These are phyloP conservation scores for Alternaria sp. DNA, from an alignment of 2,329 filamentous ascomycete genomes.

Conservation along the genomic window DNA sequence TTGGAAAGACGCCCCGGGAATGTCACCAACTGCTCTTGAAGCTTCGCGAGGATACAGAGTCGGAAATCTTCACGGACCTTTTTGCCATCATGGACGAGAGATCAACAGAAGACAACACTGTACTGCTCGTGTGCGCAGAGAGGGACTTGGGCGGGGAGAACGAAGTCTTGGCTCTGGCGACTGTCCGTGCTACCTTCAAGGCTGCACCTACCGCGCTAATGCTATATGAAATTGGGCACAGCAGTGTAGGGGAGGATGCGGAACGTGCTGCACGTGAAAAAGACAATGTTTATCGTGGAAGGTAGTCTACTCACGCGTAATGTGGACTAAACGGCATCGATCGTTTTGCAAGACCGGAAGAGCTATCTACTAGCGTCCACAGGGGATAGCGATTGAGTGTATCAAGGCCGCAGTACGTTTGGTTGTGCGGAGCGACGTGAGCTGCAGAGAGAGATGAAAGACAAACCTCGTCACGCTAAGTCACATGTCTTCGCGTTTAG, in stretches of 20 bases:
- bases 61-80: background rate
- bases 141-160: background rate
- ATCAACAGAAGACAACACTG: background rate
- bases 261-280: background rate
- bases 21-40: background rate
- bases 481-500: conserved; percentile 3
- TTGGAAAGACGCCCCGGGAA: background rate
- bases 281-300: background rate
- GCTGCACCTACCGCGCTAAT: background rate
- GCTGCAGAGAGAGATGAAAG: background rate
- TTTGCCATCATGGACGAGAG: background rate
- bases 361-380: background rate
- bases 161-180: background rate
- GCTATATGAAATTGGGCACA: background rate
- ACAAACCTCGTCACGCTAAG: background rate
- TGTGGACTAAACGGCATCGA: background rate
- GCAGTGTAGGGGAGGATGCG: background rate
- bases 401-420: background rate
- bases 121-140: background rate
- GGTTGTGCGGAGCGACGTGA: background rate
- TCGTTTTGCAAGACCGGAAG: background rate
- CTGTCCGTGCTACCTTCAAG: background rate
- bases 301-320: background rate
- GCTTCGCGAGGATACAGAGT: background rate
- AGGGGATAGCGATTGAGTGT: background rate